These are phyloP conservation scores for Plicaturopsis crispa DNA, from an alignment of 768 basidiomycete genomes.

Conservation along the genomic window DNA sequence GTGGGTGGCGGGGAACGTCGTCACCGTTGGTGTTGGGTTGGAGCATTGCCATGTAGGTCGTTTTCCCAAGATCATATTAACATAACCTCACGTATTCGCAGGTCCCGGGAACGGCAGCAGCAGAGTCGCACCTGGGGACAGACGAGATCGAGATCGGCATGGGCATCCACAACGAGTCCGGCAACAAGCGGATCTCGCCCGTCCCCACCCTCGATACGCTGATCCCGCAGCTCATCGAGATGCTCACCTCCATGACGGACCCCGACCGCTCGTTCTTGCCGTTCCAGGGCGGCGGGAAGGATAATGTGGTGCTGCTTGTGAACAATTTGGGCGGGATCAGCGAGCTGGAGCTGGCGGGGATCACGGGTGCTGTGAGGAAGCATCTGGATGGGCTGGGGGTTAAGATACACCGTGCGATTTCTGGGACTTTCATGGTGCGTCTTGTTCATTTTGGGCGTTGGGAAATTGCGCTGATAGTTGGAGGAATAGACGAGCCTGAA, in stretches of 20 bases:
- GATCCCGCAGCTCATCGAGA: conserved; percentile 59
- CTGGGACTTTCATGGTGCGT: conserved; percentile 92
- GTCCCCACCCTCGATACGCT: conserved; percentile 66
- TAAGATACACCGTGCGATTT: conserved; percentile 52
- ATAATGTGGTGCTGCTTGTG: conserved; percentile 70
- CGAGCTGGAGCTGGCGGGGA: conserved; percentile 70
- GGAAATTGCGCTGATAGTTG: no score
- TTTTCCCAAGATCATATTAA: not conserved
- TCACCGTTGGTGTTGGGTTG: conserved; percentile 79
- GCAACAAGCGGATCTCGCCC: conserved; percentile 58
- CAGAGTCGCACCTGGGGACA: conserved; percentile 43
- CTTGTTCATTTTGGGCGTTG: no score
- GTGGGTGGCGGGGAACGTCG: conserved; percentile 59
- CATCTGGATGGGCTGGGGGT: conserved; percentile 51
- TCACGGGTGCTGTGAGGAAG: conserved; percentile 53
- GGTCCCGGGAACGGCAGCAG: conserved; percentile 72
- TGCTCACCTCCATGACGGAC: conserved; percentile 67
- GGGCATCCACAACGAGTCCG: conserved; percentile 90
- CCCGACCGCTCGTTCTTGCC: conserved; percentile 72
- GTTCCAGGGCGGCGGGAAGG: conserved; percentile 52
- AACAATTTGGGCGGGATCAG: conserved; percentile 88
- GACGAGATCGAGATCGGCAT: conserved; percentile 83
- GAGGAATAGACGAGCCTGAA: conserved; percentile 70
- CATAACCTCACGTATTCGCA: conserved; percentile 16
- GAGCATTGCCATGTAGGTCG: conserved; percentile 78